These are phyloP conservation scores for Toxicodendron radicans DNA, from an alignment of 345 rosid species.

Conservation along the genomic window DNA sequence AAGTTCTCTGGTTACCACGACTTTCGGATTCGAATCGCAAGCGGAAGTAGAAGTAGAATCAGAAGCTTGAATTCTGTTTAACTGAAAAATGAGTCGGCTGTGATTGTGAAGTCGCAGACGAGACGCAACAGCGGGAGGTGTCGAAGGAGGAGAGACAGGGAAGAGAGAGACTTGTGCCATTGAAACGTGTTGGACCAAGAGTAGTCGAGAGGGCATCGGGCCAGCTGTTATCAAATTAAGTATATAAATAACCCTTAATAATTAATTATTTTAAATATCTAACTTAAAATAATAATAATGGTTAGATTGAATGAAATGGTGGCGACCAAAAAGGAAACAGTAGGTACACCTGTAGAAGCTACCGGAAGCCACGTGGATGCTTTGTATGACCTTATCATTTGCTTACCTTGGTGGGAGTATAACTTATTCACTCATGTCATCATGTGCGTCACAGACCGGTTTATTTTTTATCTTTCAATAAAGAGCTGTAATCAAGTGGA, in stretches of 20 bases:
- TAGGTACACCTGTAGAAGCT: conserved; percentile 18
- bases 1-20: conserved; percentile 89
- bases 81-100: conserved; percentile 18
- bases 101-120: conserved; percentile 25
- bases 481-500: neutral
- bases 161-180: conserved; percentile 37
- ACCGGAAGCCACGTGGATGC: conserved; percentile 7
- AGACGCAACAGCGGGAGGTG: conserved; percentile 23
- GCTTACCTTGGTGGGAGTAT: neutral
- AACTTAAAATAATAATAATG: neutral
- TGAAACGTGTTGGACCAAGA: conserved; percentile 32
- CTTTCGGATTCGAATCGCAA: conserved; percentile 49
- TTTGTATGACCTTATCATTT: neutral
- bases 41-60: conserved; percentile 27
- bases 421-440: no score
- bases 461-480: neutral
- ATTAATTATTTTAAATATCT: conserved; percentile 19
- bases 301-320: neutral
- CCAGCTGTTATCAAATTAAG: conserved; percentile 35
- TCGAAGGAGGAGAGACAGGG: conserved; percentile 24
- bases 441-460: no score
- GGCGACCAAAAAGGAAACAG: neutral
- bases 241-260: conserved; percentile 4
- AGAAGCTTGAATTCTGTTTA: conserved; percentile 24
- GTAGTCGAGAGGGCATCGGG: neutral